Evolutionary conservation across 2,329 filamentous ascomycete genomes (phyloP), one percentile per base, ranked within the genome.

Genomic region (Mycosphaerella arachidis): DNA sequence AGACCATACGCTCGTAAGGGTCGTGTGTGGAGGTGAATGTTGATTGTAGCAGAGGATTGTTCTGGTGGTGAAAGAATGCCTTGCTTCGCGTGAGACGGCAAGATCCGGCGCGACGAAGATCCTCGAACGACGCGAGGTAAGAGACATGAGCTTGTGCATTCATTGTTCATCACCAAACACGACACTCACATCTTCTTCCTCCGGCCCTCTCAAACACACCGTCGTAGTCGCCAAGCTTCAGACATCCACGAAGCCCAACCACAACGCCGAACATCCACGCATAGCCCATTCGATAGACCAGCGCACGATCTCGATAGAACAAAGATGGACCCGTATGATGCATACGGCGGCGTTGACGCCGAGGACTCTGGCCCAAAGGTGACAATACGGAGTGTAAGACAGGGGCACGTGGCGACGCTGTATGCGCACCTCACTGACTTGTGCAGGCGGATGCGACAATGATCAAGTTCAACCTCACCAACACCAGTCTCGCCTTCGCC

Each of bases 391-490:
- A 77, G 78, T 61, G 79, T 78, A 66, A 35, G 66, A 30, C 24
- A 10, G 55, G n/a, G 63, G 37, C 6, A 29, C 27, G 37, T 13
- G 10, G 30, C 37, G 12, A 55, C 40, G n/a, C 62, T 52, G 54
- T 43, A 54, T 33, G 53, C 10, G 37, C 37, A 33, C 31, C 43
- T 31, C 27, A 54, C 53, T 40, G 48, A 61, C 52, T 45, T 46
- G 18, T 30, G 18, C 67, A 96, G 91, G 65, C 67, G 27, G 90
- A 92, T 73, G 80, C 80, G 64, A 85, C 87, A 69, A 88, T 90
- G 71, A 92, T 96, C 74, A 89, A 96, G 78, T 97, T 97, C 80
- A 88, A 94, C 76, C 86, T 99, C 59, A 88, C 86, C 71, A 91
- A 91, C 74, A 90, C 93, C 70, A 91, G 96, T 73, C 87, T 97